Base-by-base conservation (phyloP, 345 rosid genomes). In the Conringia planisiliqua region DNA sequence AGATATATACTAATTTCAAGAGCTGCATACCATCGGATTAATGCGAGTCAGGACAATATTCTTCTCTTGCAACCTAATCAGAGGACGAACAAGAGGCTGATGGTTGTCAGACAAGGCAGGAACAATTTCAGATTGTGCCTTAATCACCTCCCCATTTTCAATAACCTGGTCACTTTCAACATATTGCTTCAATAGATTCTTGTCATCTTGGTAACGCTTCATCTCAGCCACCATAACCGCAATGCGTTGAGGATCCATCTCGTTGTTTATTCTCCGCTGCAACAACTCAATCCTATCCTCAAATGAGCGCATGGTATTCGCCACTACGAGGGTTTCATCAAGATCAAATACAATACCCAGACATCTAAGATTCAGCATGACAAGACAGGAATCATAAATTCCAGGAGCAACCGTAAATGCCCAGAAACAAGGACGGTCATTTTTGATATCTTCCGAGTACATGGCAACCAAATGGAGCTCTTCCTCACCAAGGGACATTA, bases 401-500 rank as follows among this genome's bases (percentile, higher is more conserved):
- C 97, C 98, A 47, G 85, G 77, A 44, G 85, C 82, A 66, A 87
- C 91, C 68, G 47, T 76, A 80, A 95, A 95, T 42, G 85, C 97
- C 99, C 97, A 95, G 85, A 95, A 95, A 82, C 89, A 92, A 52
- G 98, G 91, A 61, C 83, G 72, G 38, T 79, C 76, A 44, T 78
- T 81, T 35, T 82, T 88, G 40, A 70, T 79, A 63, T 80, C 72
- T 66, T 87, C 84, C 32, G 96, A 85, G 75, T 62, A 78, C 96
- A 95, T 89, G 12, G 99, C 96, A 84, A 95, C 97, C 84, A 95
- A 82, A 86, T 95, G 99, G 57, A 95, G 92, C 85, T 95, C 99
- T 79, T 83, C 90, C 20, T 65, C 84, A 78, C 97, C 93, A 3
- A 87, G 57, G 26, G 78, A 84, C 89, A 94, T 78, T 42, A 94